Evolutionary conservation across 345 rosid species (phyloP).

Genomic region (Pseudoturritis turrita): DNA sequence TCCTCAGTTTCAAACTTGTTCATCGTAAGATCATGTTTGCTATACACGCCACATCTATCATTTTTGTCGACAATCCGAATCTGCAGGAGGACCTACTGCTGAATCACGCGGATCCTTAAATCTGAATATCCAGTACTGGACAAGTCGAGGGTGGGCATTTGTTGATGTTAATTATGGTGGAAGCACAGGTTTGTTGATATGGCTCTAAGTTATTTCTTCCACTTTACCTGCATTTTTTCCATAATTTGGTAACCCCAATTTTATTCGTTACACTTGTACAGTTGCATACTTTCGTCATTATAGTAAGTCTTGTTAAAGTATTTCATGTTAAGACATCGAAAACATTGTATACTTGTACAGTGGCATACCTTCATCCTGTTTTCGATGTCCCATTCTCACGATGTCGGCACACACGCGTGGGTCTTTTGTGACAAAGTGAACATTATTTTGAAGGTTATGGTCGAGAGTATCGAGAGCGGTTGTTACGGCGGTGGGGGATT

Average conservation of each 20-base stretch:
- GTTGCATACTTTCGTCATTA: not conserved
- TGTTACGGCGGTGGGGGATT: conserved; percentile 75
- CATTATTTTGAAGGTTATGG: conserved; percentile 69
- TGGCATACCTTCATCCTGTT: not conserved
- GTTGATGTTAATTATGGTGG: conserved; percentile 98
- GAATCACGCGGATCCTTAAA: conserved; percentile 75
- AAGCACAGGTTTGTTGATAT: conserved; percentile 80
- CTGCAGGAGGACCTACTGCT: conserved; percentile 87
- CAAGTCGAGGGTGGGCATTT: conserved; percentile 97
- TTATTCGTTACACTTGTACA: not conserved
- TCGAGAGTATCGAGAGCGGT: conserved; percentile 87
- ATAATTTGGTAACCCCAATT: not conserved
- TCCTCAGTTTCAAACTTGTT: not conserved
- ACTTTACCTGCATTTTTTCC: not conserved
- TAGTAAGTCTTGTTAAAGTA: not conserved
- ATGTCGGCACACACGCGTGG: not conserved
- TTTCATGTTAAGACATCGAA: not conserved
- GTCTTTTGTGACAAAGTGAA: conserved; percentile 1
- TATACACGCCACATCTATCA: not conserved
- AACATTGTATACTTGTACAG: no score
- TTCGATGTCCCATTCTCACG: not conserved
- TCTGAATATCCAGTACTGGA: conserved; percentile 85
- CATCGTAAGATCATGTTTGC: not conserved
- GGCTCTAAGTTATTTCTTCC: not conserved
- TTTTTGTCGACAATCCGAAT: conserved; percentile 8